Evolutionary conservation across 2,329 filamentous ascomycete species (phyloP).

Genomic region (Aspergillus alliaceus): DNA sequence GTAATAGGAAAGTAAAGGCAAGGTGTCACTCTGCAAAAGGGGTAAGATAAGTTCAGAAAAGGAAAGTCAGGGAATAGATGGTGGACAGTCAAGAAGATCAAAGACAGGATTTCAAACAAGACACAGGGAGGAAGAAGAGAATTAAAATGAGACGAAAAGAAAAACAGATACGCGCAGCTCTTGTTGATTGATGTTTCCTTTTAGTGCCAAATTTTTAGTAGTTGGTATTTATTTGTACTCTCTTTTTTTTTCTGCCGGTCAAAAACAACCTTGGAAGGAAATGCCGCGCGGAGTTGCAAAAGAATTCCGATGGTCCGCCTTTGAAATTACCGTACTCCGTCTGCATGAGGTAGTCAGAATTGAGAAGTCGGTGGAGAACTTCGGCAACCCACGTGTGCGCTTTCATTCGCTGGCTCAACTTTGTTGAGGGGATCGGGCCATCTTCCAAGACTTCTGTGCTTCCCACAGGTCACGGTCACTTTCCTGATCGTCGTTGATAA

Average conservation of each 20-base stretch:
- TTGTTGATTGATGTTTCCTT: constrained; percentile 3
- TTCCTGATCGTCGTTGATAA: constrained; percentile 4
- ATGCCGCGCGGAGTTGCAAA: constrained; percentile 12
- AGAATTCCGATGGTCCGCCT: constrained; percentile 12
- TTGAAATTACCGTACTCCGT: constrained; percentile 3
- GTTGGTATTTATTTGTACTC: constrained; percentile 7
- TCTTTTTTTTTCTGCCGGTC: constrained; percentile 28
- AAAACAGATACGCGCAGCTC: constrained; percentile 6
- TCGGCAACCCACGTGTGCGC: constrained; percentile 11
- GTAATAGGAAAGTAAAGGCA: not conserved
- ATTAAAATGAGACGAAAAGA: constrained; percentile 1
- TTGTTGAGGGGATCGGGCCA: not conserved
- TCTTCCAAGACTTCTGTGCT: not conserved
- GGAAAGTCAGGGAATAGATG: not conserved
- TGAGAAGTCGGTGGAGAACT: constrained; percentile 1
- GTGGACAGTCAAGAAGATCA: not conserved
- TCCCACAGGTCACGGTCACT: not conserved
- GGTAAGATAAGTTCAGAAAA: not conserved
- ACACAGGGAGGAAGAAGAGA: constrained; percentile 1
- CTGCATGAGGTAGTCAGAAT: not conserved
- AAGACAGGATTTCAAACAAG: not conserved
- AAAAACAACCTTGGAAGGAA: constrained; percentile 10
- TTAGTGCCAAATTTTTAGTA: constrained; percentile 9
- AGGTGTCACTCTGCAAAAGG: not conserved
- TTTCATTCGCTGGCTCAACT: constrained; percentile 8